These are phyloP conservation scores for Fragilaria radians DNA, from an alignment of 108 stramenopile genomes.

Conservation along the genomic window DNA sequence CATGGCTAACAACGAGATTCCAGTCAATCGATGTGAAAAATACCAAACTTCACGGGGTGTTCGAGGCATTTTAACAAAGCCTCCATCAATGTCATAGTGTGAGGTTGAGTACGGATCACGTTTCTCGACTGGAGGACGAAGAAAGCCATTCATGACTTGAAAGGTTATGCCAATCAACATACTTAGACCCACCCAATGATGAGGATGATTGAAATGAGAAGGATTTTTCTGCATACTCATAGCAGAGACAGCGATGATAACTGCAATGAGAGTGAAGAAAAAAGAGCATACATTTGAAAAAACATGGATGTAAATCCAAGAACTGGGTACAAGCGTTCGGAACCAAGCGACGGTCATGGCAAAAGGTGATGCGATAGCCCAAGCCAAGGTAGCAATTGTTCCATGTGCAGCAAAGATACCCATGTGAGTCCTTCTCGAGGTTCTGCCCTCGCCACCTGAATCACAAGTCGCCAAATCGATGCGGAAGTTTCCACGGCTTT, in stretches of 20 bases:
- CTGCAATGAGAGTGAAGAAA: slow-evolving; percentile 19
- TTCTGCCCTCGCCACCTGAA: background rate
- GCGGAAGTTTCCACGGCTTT: slow-evolving; percentile 20
- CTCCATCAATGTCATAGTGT: slow-evolving; percentile 2
- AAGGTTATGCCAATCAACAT: slow-evolving; percentile 30
- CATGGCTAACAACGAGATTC: slow-evolving; percentile 19
- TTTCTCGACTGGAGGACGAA: slow-evolving; percentile 37
- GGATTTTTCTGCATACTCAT: slow-evolving; percentile 12
- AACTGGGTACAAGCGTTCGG: slow-evolving; percentile 34
- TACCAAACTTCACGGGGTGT: slow-evolving; percentile 38
- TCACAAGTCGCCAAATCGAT: slow-evolving; percentile 20
- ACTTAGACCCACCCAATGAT: slow-evolving; percentile 41
- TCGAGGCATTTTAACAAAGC: slow-evolving; percentile 12
- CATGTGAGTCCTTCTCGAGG: slow-evolving; percentile 2
- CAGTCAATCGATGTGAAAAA: slow-evolving; percentile 27
- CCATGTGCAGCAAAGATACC: slow-evolving; percentile 34
- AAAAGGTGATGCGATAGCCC: slow-evolving; percentile 32
- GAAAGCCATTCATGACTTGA: slow-evolving; percentile 40
- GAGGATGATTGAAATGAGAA: slow-evolving; percentile 32
- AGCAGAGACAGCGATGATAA: slow-evolving; percentile 17
- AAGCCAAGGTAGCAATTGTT: slow-evolving; percentile 30
- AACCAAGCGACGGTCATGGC: slow-evolving; percentile 46
- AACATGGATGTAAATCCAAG: slow-evolving; percentile 63
- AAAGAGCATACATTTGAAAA: slow-evolving; percentile 40
- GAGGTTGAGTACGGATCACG: slow-evolving; percentile 8